Evolutionary conservation across 768 basidiomycete species (phyloP).

Genomic region (Chalciporus piperatus): DNA sequence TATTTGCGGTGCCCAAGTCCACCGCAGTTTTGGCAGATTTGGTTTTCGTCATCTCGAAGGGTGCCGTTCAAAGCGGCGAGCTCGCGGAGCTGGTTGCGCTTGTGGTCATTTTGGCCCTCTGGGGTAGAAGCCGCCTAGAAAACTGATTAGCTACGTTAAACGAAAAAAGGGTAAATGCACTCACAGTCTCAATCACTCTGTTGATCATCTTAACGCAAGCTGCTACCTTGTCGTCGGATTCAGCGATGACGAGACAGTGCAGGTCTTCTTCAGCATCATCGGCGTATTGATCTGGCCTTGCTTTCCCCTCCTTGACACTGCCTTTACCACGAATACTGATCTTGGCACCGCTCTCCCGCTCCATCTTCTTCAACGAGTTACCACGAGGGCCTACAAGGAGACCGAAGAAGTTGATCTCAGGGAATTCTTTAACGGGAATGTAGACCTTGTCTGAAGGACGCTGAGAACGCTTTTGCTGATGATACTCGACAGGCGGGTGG

Average conservation of each 20-base stretch:
- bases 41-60: slow-evolving; percentile 98
- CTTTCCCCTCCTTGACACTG: slow-evolving; percentile 98
- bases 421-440: slow-evolving; percentile 99
- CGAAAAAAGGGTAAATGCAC: slow-evolving; percentile 23
- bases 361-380: slow-evolving; percentile 99
- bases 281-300: slow-evolving; percentile 88
- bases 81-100: slow-evolving; percentile 97
- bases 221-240: slow-evolving; percentile 87
- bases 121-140: slow-evolving; percentile 94
- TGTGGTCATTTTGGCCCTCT: slow-evolving; percentile 99
- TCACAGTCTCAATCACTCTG: slow-evolving; percentile 94
- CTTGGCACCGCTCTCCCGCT: slow-evolving; percentile 95
- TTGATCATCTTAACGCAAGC: slow-evolving; percentile 95
- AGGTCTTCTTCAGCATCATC: slow-evolving; percentile 99
- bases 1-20: slow-evolving; percentile 96
- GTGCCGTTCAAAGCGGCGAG: slow-evolving; percentile 97
- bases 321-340: slow-evolving; percentile 99
- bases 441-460: slow-evolving; percentile 98
- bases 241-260: slow-evolving; percentile 94
- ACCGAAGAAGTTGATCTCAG: slow-evolving; percentile 99
- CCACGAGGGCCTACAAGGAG: slow-evolving; percentile 97
- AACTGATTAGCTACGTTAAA: neutral
- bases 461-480: slow-evolving; percentile 89
- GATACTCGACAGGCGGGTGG: slow-evolving; percentile 95
- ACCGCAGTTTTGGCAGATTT: slow-evolving; percentile 97